Base-by-base conservation (phyloP, 164 flowering plant species). In the Hamamelis virginiana region DNA sequence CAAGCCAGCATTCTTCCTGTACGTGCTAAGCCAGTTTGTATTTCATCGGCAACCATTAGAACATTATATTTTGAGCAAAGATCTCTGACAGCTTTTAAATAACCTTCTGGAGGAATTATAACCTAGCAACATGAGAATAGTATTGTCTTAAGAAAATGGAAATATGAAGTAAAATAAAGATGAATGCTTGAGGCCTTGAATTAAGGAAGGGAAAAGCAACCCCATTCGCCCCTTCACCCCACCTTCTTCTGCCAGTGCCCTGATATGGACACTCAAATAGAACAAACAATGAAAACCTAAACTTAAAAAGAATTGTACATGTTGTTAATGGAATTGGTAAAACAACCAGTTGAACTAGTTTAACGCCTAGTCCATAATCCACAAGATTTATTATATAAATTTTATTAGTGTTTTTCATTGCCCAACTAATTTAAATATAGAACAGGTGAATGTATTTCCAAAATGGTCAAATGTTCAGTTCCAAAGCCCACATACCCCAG, bases 1-100 rank as follows among this genome's bases (percentile, higher is more conserved):
- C 97, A 93, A 63, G 97, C 97, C 77, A 96, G 81, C 88, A 93
- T 69, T 81, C 81, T 91, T 67, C 99, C 98, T 56, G 97, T 81
- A 25, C 98, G 81, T 60, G 86, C 99, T 73, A 96, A 78, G 60
- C 99, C 99, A 74, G 86, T 86, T 83, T 96, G 99, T 79, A 96
- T 84, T 78, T 96, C 99, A 84, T 96, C 99, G 47, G 96, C 99
- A 69, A 96, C 91, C 98, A 96, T 93, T 65, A 96, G 69, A 45
- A 96, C 60, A 66, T 90, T 89, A 76, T 90, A 81, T 64, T 89
- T 88, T 14, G 96, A 77, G 85, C 99, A 96, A 59, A 93, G 89
- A 47, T 88, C 86, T 81, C 98, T 85, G 22, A 91, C 96, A 61
- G 85, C 79, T 80, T 82, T 84, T n/a, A 96, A 71, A 81, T 93